Evolutionary conservation across 2,329 filamentous ascomycete species (phyloP), one percentile per base, ranked within the genome.

Genomic region (Fusarium verrucosum): DNA sequence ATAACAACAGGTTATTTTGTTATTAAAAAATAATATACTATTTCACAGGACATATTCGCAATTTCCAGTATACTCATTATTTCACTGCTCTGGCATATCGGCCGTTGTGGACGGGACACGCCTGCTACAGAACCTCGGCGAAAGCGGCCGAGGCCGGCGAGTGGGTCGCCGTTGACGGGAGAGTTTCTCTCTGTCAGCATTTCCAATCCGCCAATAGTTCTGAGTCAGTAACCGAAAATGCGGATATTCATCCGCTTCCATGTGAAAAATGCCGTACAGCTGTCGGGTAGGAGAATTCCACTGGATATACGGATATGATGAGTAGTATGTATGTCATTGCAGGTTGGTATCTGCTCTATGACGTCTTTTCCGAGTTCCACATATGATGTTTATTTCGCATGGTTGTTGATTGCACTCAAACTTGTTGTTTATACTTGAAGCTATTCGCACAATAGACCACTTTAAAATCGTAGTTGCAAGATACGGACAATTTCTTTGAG

Each of bases 171-270:
- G 46, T 56, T 67, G 44, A 47, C 23, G 44, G 44, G 14, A 46
- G 32, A n/a, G n/a, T n/a, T n/a, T n/a, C n/a, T 50, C 50, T 66
- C 50, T 43, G 64, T 66, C 50, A 66, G 63, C 64, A 66, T 66
- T 67, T 67, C 37, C 58, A 66, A 66, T 66, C 62, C 25, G 7
- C 57, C 26, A 50, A 47, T 63, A n/a, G 36, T 36, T 55, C 53
- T 60, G 58, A 64, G 50, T 60, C 62, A 54, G 54, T 60, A 55
- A 32, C 40, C 47, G 56, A 54, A 30, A 14, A 40, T 26, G 49
- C 57, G 57, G 55, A 28, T 54, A 37, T 43, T 50, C 13, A 59
- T n/a, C 52, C 37, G 43, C 43, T 50, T 19, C 40, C 10, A 28
- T 22, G 38, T 17, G 13, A 28, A n/a, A n/a, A n/a, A 38, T n/a